Evolutionary conservation across 345 rosid species (phyloP), one percentile per base, ranked within the genome.

Genomic region (Eutrema heterophyllum): DNA sequence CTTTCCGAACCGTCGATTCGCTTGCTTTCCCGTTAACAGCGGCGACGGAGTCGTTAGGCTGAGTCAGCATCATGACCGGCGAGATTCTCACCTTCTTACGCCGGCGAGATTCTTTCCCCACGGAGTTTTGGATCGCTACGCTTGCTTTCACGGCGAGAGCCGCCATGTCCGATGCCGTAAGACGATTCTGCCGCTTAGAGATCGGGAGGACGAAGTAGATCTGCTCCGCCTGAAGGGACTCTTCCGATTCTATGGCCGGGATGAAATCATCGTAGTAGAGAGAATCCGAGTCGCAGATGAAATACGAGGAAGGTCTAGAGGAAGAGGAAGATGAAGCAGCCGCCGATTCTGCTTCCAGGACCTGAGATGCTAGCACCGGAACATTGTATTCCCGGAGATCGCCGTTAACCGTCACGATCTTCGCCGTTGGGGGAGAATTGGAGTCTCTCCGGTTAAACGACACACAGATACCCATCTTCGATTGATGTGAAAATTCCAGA

Each of bases 141-240:
- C 89, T 86, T 40, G 97, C 98, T 73, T 87, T 91, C 15, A 94
- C 97, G 13, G 98, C 98, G 69, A 91, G 81, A 43, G 93, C 96
- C 2, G 96, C 98, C 98, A 94, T 94, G 46, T 87, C 97, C 5
- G 87, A 75, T 14, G 98, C 90, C n/a, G 85, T 68, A 13, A 94
- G 40, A 9, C 80, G 85, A 70, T 77, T 73, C 43, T 77, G 83
- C n/a, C 89, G 96, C 80, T 84, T 91, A 13, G 96, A 86, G 10
- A 52, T 32, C 0, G 96, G 93, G 15, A 94, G 86, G 24, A 91
- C 83, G 67, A 88, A 94, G 69, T 89, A 93, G 27, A 89, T 83
- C 79, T 91, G 91, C 41, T 84, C 68, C 27, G 82, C 55, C 18
- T 59, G 75, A 3, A 91, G 89, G 24, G 56, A 44, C 14, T 78